These are phyloP conservation scores for Pistacia vera DNA, from an alignment of 345 rosid genomes.

Conservation along the genomic window DNA sequence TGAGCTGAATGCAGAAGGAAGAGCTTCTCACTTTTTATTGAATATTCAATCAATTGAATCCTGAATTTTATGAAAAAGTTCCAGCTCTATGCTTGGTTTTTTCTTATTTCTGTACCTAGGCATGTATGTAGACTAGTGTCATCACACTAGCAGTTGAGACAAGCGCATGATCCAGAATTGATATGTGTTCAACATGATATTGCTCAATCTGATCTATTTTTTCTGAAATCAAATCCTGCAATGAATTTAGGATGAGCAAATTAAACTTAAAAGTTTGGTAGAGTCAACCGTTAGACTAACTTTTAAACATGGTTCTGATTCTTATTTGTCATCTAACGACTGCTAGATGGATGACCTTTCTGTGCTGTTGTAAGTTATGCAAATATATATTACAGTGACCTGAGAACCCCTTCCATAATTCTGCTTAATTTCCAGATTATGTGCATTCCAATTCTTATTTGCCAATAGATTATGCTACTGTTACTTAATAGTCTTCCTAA, in stretches of 20 bases:
- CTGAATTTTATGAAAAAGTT: background rate
- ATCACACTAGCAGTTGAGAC: background rate
- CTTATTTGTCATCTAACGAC: background rate
- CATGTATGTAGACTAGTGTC: background rate
- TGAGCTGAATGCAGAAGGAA: background rate
- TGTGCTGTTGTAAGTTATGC: background rate
- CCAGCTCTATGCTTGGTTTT: background rate
- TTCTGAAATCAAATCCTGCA: too few species aligned
- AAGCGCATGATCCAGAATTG: background rate
- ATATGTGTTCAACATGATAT: background rate
- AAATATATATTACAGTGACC: too few species aligned
- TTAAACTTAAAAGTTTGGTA: too few species aligned
- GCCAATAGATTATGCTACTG: too few species aligned
- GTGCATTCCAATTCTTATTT: too few species aligned
- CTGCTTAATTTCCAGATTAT: too few species aligned
- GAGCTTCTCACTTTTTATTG: background rate
- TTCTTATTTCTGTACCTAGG: background rate
- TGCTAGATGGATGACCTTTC: constrained; percentile 8
- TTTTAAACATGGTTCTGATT: too few species aligned
- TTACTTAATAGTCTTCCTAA: background rate
- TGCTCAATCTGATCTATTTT: background rate
- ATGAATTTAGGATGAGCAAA: too few species aligned
- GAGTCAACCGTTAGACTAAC: too few species aligned
- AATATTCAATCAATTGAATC: background rate
- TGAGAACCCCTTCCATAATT: too few species aligned